Conservation (phyloP, 768 basidiomycete genomes). For the Boletellus sp. region DNA sequence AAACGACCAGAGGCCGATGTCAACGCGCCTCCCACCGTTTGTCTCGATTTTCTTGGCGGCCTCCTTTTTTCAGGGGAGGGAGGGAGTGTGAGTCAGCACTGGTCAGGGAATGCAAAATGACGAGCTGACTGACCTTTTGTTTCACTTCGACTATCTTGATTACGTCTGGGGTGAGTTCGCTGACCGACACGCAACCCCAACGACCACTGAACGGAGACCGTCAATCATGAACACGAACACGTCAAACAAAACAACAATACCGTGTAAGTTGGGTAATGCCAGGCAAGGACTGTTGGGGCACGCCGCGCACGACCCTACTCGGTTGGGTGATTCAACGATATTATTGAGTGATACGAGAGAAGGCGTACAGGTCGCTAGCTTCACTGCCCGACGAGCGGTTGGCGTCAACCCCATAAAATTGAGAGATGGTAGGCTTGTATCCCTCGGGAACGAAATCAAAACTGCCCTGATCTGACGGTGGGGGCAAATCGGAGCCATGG, state of each 20-base stretch:
- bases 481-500: no score
- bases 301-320: no score
- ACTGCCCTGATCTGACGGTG: no score
- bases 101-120: neutral
- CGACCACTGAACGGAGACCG: neutral
- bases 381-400: no score
- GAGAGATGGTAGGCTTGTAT: no score
- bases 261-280: neutral
- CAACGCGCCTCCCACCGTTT: conserved; percentile 1
- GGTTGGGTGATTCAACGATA: no score
- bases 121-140: neutral
- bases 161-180: conserved; percentile 2
- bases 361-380: no score
- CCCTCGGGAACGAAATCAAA: no score
- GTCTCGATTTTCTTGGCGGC: neutral
- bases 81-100: no score
- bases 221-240: neutral
- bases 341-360: no score
- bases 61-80: neutral
- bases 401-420: no score
- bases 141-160: neutral
- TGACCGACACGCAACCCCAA: conserved; percentile 11
- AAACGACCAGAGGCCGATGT: conserved; percentile 14
- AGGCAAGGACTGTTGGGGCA: no score
- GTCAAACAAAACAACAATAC: neutral